phyloP scores from a whole-genome alignment of 352 stramenopile species.

The Heterotrichella gracilis region DNA sequence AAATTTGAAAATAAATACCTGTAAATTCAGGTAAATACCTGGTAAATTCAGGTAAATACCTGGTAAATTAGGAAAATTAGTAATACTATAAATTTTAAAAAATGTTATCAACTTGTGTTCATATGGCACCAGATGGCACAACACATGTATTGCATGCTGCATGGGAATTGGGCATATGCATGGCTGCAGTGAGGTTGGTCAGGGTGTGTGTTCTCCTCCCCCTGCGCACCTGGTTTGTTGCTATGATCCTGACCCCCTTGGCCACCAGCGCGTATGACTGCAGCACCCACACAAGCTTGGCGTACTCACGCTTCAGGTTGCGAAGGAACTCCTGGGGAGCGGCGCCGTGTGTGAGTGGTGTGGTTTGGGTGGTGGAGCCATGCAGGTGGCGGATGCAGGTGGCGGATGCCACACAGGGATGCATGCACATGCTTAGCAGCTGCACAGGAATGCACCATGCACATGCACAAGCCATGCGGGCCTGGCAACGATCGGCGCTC shows the following conservation, averaged over 20 bases:
- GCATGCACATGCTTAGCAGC: no score
- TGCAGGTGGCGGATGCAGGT: no score
- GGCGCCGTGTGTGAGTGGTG: no score
- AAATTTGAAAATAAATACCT: no score
- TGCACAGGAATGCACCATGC: no score
- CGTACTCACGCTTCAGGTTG: slow-evolving; percentile 62
- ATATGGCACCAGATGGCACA: slow-evolving; percentile 16
- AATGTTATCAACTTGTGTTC: slow-evolving; percentile 44
- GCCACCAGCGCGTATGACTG: slow-evolving; percentile 37
- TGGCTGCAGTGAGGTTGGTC: no score
- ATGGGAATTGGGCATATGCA: slow-evolving; percentile 15
- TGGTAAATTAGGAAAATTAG: slow-evolving; percentile 20
- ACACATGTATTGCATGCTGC: neutral
- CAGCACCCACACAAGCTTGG: slow-evolving; percentile 52
- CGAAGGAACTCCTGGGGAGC: slow-evolving; percentile 53
- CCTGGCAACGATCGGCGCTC: no score
- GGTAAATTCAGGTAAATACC: slow-evolving; percentile 16
- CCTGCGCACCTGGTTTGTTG: slow-evolving; percentile 17
- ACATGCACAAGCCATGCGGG: no score
- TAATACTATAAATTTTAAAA: slow-evolving; percentile 50
- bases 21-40: no score
- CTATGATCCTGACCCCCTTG: slow-evolving; percentile 23
- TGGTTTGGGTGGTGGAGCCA: no score
- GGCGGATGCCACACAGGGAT: no score
- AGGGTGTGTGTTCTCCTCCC: slow-evolving; percentile 12